Percentiles rank a stretch among this genome's conserved stretches.
These are phyloP conservation scores for Phialemoniopsis sp. DNA, from an alignment of 2,329 filamentous ascomycete genomes.

Conservation along the genomic window DNA sequence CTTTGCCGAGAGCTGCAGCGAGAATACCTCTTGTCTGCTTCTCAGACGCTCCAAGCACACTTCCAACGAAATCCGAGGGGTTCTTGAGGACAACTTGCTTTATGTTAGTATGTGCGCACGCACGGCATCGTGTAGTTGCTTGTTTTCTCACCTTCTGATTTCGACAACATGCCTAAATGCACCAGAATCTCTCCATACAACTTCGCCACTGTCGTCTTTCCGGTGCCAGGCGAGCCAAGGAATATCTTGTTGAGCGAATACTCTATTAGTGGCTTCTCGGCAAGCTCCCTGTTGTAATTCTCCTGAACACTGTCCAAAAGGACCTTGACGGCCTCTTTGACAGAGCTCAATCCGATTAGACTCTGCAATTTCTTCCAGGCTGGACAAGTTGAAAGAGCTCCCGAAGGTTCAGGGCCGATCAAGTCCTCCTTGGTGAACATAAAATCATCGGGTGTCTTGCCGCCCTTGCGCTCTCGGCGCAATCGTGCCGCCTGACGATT, in stretches of 20 bases:
- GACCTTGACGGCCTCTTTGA: slow-evolving; percentile 57
- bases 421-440: slow-evolving; percentile 63
- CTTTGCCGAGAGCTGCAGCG: slow-evolving; percentile 62
- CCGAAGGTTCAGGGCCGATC: slow-evolving; percentile 62
- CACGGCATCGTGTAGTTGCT: not conserved
- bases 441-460: slow-evolving; percentile 47
- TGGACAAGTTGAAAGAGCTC: slow-evolving; percentile 42
- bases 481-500: slow-evolving; percentile 58
- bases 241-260: slow-evolving; percentile 67
- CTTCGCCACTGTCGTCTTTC: slow-evolving; percentile 73
- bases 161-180: slow-evolving; percentile 63
- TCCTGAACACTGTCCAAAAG: slow-evolving; percentile 57
- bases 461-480: slow-evolving; percentile 33
- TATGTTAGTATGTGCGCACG: not conserved
- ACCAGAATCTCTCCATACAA: slow-evolving; percentile 66
- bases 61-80: slow-evolving; percentile 69
- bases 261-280: slow-evolving; percentile 53
- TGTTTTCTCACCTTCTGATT: slow-evolving; percentile 53
- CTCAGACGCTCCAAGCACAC: slow-evolving; percentile 62
- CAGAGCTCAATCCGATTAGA: slow-evolving; percentile 54
- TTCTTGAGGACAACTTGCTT: slow-evolving; percentile 61
- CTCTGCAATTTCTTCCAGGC: slow-evolving; percentile 55
- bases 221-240: slow-evolving; percentile 68
- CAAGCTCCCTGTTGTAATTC: slow-evolving; percentile 64
- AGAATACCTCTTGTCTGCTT: slow-evolving; percentile 69